Evolutionary conservation across 768 basidiomycete species (phyloP).

Genomic region (Lactarius evosmus): DNA sequence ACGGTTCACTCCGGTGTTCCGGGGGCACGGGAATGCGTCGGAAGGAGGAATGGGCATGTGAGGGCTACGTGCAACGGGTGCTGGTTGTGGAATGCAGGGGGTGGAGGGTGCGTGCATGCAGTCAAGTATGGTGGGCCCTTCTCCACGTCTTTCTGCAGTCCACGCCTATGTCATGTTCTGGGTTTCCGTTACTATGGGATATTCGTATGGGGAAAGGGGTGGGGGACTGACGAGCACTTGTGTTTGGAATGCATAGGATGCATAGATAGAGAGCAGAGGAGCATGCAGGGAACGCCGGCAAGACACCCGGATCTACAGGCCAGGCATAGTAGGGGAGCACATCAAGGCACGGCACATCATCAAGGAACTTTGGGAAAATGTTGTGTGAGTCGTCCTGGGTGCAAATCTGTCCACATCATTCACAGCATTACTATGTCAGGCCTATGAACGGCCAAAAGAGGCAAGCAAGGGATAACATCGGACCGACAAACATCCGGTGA

Average conservation of each 20-base stretch:
- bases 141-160: constrained; percentile 3
- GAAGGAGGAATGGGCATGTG: constrained; percentile 64
- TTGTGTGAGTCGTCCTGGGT: too few relatives aligned
- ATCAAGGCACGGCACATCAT: constrained; percentile 11
- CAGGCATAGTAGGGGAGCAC: constrained; percentile 11
- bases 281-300: constrained; percentile 4
- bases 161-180: neutral
- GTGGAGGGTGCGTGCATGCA: constrained; percentile 49
- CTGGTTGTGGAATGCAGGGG: constrained; percentile 52
- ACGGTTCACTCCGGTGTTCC: constrained; percentile 68
- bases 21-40: constrained; percentile 62
- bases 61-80: constrained; percentile 46
- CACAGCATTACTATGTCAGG: too few relatives aligned
- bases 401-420: too few relatives aligned
- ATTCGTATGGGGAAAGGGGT: neutral
- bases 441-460: too few relatives aligned
- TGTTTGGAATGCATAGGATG: constrained; percentile 8
- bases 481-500: too few relatives aligned
- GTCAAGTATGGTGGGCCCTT: constrained; percentile 52
- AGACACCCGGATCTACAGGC: constrained; percentile 9
- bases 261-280: neutral
- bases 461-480: too few relatives aligned
- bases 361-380: constrained; percentile 2
- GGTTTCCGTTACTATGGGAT: constrained; percentile 3
- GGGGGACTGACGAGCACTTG: constrained; percentile 13